These are phyloP conservation scores for Hibiscus syriacus DNA, from an alignment of 345 rosid species.

Conservation along the genomic window DNA sequence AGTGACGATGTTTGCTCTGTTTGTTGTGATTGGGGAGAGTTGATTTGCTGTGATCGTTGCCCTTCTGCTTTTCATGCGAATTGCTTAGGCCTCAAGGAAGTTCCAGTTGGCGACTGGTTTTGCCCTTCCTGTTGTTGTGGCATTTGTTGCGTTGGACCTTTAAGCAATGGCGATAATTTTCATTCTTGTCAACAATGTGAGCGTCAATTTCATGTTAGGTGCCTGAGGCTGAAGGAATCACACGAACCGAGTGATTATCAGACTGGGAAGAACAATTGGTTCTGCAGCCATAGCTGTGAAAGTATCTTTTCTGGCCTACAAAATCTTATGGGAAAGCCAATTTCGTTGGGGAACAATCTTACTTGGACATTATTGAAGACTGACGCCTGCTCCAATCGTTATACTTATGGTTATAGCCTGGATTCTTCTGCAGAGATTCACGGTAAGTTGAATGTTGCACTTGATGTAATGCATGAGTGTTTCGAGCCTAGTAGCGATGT, in stretches of 20 bases:
- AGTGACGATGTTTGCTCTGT: conserved; percentile 28
- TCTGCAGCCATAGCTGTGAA: conserved; percentile 54
- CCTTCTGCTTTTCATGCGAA: conserved; percentile 41
- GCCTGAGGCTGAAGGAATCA: conserved; percentile 18
- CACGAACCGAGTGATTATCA: not conserved
- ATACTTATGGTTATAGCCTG: not conserved
- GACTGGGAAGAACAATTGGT: conserved; percentile 31
- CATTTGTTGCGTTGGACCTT: conserved; percentile 29
- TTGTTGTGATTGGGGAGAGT: conserved; percentile 50
- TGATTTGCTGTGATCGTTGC: conserved; percentile 53
- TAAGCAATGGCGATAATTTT: conserved; percentile 2
- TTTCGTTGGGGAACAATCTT: conserved; percentile 35
- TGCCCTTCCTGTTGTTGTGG: conserved; percentile 71
- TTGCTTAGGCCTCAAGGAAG: conserved; percentile 44
- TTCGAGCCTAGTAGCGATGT: conserved; percentile 51
- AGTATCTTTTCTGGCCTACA: conserved; percentile 30
- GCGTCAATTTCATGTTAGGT: conserved; percentile 40
- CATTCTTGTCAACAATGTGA: conserved; percentile 52
- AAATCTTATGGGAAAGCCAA: conserved; percentile 41
- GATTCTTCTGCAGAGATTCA: conserved; percentile 26
- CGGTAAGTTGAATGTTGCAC: conserved; percentile 46
- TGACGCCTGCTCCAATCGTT: conserved; percentile 9
- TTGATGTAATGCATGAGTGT: conserved; percentile 66
- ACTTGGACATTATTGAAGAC: conserved; percentile 60
- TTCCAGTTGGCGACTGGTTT: conserved; percentile 72